These are phyloP conservation scores for Acacia concinna DNA, from an alignment of 331 rosid genomes.

Conservation along the genomic window DNA sequence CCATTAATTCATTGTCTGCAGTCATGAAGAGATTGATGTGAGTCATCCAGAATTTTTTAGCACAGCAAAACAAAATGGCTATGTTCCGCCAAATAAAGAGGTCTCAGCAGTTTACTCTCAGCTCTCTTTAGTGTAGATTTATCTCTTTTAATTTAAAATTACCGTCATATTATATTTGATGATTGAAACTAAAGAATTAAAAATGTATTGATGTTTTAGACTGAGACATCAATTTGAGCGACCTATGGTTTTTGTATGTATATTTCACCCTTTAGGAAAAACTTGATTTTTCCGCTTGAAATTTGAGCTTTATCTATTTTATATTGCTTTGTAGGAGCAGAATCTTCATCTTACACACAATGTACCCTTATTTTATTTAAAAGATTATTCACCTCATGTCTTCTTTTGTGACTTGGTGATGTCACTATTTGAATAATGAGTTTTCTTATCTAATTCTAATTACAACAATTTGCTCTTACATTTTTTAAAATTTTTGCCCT, in stretches of 20 bases:
- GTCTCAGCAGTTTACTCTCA: slow-evolving; percentile 39
- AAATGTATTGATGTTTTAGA: slow-evolving; percentile 3
- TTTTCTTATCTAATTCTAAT: background rate
- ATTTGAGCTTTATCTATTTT: background rate
- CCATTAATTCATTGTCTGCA: slow-evolving; percentile 34
- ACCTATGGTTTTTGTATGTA: slow-evolving; percentile 3
- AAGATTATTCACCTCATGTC: background rate
- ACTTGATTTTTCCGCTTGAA: background rate
- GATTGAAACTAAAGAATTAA: background rate
- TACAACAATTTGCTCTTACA: background rate
- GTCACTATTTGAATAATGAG: background rate
- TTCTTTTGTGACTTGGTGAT: background rate
- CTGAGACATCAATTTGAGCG: background rate
- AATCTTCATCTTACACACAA: background rate
- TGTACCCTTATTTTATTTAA: background rate
- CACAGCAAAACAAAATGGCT: slow-evolving; percentile 76
- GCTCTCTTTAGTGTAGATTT: slow-evolving; percentile 12
- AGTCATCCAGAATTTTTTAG: slow-evolving; percentile 95
- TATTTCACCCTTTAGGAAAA: background rate
- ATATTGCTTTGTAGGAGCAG: background rate
- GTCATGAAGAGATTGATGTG: slow-evolving; percentile 87
- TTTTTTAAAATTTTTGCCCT: background rate
- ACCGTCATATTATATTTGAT: background rate
- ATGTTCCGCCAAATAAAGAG: slow-evolving; percentile 91
- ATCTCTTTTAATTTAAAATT: slow-evolving; percentile 19